A percentile compares a stretch with the other conserved stretches of the same genome.
Evolutionary conservation across 78 protist genomes (phyloP).

Genomic region (Dictyostelium purpureum): DNA sequence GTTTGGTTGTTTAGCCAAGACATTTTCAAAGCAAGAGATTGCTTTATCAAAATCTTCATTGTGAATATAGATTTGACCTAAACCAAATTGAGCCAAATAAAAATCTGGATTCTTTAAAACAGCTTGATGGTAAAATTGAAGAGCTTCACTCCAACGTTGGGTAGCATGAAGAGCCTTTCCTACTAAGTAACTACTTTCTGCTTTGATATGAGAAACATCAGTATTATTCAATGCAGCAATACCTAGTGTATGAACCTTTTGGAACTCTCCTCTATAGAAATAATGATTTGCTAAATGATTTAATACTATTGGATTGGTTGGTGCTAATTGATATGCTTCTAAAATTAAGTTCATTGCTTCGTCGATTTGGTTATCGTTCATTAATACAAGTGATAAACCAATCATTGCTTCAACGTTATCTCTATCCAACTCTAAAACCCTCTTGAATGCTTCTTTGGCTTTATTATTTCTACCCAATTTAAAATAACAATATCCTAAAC

Average conservation of each 20-base stretch:
- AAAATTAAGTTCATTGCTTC: conserved; percentile 10
- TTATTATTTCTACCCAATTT: conserved; percentile 31
- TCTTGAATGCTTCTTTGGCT: conserved; percentile 56
- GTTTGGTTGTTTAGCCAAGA: conserved; percentile 53
- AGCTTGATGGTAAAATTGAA: conserved; percentile 53
- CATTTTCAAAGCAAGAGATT: conserved; percentile 53
- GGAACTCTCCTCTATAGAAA: conserved; percentile 53
- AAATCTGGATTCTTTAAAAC: background rate
- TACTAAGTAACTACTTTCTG: conserved; percentile 35
- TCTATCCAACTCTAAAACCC: conserved; percentile 75
- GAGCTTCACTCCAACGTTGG: conserved; percentile 59
- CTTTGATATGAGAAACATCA: conserved; percentile 14
- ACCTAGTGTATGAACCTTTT: conserved; percentile 43
- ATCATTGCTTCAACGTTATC: conserved; percentile 73
- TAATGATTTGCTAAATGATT: conserved; percentile 82
- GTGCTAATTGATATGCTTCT: conserved; percentile 55
- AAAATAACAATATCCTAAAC: conserved; percentile 76
- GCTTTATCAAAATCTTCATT: conserved; percentile 79
- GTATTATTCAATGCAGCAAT: conserved; percentile 15
- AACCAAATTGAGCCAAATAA: conserved; percentile 73
- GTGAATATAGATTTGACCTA: conserved; percentile 74
- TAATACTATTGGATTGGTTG: conserved; percentile 57
- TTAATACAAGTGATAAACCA: conserved; percentile 27
- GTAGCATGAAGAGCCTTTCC: conserved; percentile 55
- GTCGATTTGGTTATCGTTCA: conserved; percentile 4